Conservation (phyloP, 345 rosid genomes). For the Mangifera indica region DNA sequence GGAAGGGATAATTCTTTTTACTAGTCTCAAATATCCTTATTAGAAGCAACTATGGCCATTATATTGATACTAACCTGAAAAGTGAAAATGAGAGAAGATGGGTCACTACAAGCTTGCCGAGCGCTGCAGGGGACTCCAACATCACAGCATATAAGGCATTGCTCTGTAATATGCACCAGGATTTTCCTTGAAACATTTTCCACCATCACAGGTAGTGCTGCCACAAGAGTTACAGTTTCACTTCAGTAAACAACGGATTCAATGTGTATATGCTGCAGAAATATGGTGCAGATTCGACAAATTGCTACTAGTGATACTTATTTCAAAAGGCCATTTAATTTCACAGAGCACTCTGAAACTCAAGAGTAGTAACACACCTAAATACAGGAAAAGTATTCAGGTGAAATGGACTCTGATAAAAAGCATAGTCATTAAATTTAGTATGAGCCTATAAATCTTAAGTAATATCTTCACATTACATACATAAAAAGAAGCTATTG, state of each 20-base stretch:
- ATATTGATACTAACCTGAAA: slow-evolving; percentile 68
- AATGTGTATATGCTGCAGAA: slow-evolving; percentile 9
- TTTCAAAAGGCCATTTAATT: background rate
- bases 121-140: slow-evolving; percentile 87
- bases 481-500: background rate
- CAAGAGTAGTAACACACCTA: background rate
- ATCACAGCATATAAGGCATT: slow-evolving; percentile 90
- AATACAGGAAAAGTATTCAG: background rate
- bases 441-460: background rate
- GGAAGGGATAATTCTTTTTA: background rate
- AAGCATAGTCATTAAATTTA: background rate
- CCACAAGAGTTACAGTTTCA: slow-evolving; percentile 23
- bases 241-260: slow-evolving; percentile 12
- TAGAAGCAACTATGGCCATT: background rate
- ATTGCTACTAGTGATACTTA: background rate
- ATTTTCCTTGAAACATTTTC: slow-evolving; percentile 78
- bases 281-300: slow-evolving; percentile 3
- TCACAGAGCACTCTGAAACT: background rate
- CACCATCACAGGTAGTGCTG: slow-evolving; percentile 83
- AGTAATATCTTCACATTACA: background rate
- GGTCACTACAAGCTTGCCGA: slow-evolving; percentile 83
- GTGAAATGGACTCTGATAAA: too few relatives aligned
- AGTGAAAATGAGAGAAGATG: slow-evolving; percentile 87
- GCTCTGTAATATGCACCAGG: slow-evolving; percentile 81
- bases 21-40: background rate